These are phyloP conservation scores for Crithidia fasciculata DNA, from an alignment of 208 protist species.

Conservation along the genomic window DNA sequence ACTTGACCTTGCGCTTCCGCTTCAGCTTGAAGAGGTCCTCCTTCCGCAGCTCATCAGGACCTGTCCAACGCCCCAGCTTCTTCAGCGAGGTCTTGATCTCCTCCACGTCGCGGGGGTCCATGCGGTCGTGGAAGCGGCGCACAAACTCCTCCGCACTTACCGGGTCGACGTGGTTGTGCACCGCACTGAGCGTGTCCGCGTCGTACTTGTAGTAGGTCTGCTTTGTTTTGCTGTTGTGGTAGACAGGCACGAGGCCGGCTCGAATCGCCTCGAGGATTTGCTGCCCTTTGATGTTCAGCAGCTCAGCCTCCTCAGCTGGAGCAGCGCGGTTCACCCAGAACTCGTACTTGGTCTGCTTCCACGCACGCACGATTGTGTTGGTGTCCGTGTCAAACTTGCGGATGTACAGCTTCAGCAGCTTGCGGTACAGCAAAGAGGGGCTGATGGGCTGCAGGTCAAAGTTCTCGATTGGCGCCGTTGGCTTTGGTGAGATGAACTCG, in stretches of 20 bases:
- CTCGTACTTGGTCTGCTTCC: slow-evolving; percentile 91
- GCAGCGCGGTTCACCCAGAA: slow-evolving; percentile 75
- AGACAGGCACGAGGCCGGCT: slow-evolving; percentile 76
- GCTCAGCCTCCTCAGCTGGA: slow-evolving; percentile 48
- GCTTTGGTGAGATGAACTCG: slow-evolving; percentile 79
- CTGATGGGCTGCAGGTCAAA: slow-evolving; percentile 63
- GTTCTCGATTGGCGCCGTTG: slow-evolving; percentile 51
- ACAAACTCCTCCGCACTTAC: slow-evolving; percentile 81
- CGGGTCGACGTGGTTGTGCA: slow-evolving; percentile 86
- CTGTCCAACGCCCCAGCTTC: slow-evolving; percentile 78
- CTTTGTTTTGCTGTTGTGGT: slow-evolving; percentile 71
- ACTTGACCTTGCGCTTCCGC: slow-evolving; percentile 74
- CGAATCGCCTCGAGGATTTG: slow-evolving; percentile 81
- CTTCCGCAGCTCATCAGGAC: slow-evolving; percentile 67
- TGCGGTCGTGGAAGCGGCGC: slow-evolving; percentile 81
- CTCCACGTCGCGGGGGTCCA: slow-evolving; percentile 66
- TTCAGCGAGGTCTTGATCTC: slow-evolving; percentile 75
- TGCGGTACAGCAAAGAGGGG: slow-evolving; percentile 74
- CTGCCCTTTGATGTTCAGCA: slow-evolving; percentile 80
- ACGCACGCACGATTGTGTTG: slow-evolving; percentile 82
- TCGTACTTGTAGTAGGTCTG: slow-evolving; percentile 85
- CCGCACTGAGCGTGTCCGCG: slow-evolving; percentile 76
- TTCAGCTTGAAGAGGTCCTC: slow-evolving; percentile 84
- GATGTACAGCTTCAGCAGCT: slow-evolving; percentile 82
- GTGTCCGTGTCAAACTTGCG: slow-evolving; percentile 90